These are phyloP conservation scores for Boletales sp. DNA, from an alignment of 768 basidiomycete species.

Conservation along the genomic window DNA sequence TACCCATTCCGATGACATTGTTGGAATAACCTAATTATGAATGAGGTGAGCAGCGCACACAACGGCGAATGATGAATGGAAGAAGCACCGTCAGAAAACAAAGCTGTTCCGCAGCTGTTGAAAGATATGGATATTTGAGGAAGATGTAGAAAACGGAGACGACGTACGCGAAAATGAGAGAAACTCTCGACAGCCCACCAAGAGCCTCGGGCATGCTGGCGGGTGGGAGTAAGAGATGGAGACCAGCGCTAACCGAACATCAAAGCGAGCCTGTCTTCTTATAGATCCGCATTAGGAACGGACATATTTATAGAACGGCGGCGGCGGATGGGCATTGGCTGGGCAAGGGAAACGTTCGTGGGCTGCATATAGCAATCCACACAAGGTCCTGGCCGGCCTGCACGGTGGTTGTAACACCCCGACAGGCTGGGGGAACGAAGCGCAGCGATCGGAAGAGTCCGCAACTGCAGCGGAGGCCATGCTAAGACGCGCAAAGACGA, in stretches of 20 bases:
- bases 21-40: slow-evolving; percentile 67
- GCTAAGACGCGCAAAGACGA: too few species aligned
- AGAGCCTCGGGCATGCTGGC: slow-evolving; percentile 16
- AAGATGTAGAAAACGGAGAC: background rate
- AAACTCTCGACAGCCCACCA: slow-evolving; percentile 49
- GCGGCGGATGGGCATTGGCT: slow-evolving; percentile 9
- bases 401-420: too few species aligned
- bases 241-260: background rate
- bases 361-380: background rate
- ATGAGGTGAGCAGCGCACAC: slow-evolving; percentile 2
- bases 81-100: slow-evolving; percentile 76
- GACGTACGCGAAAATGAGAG: slow-evolving; percentile 80
- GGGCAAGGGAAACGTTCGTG: slow-evolving; percentile 21
- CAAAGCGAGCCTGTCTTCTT: background rate
- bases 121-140: background rate
- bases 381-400: too few species aligned
- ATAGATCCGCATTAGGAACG: slow-evolving; percentile 2
- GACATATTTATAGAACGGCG: background rate
- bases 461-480: too few species aligned
- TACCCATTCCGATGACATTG: slow-evolving; percentile 73
- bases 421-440: too few species aligned
- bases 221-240: background rate
- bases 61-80: background rate
- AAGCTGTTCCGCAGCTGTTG: slow-evolving; percentile 75
- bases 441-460: too few species aligned